Evolutionary conservation across 306 rosid genomes (phyloP).

Genomic region (Astragalus membranaceus): DNA sequence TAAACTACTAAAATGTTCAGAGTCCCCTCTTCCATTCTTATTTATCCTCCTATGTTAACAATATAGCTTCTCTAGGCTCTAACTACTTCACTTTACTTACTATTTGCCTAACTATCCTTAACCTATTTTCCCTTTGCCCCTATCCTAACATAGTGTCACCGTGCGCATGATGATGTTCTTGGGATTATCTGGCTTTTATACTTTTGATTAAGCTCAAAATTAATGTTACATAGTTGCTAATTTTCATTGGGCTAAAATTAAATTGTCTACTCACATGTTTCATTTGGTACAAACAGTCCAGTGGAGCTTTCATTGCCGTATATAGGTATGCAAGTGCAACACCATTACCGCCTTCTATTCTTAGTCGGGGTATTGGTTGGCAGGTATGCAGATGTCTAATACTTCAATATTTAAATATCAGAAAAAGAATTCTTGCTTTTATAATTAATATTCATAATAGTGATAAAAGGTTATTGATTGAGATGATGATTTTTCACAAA

Average conservation of each 20-base stretch:
- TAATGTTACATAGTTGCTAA: neutral
- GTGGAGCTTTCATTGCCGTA: constrained; percentile 80
- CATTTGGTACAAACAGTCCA: constrained; percentile 50
- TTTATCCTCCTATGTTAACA: no score
- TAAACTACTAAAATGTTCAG: no score
- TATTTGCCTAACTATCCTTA: no score
- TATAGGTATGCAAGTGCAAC: constrained; percentile 96
- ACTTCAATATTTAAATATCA: neutral
- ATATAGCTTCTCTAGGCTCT: no score
- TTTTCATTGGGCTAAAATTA: neutral
- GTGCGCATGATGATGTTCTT: neutral
- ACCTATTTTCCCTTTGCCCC: no score
- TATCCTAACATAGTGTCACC: neutral
- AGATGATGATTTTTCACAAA: neutral
- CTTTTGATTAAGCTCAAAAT: neutral
- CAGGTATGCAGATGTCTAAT: constrained; percentile 49
- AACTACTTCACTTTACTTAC: no score
- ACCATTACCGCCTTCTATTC: constrained; percentile 78
- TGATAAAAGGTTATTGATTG: neutral
- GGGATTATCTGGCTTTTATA: neutral
- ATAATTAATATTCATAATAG: neutral
- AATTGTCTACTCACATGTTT: constrained; percentile 6
- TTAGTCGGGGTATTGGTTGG: constrained; percentile 97
- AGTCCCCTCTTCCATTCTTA: no score
- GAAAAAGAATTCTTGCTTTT: neutral